These are phyloP conservation scores for Xylariaceae sp. DNA, from an alignment of 2,329 filamentous ascomycete species.

Conservation along the genomic window DNA sequence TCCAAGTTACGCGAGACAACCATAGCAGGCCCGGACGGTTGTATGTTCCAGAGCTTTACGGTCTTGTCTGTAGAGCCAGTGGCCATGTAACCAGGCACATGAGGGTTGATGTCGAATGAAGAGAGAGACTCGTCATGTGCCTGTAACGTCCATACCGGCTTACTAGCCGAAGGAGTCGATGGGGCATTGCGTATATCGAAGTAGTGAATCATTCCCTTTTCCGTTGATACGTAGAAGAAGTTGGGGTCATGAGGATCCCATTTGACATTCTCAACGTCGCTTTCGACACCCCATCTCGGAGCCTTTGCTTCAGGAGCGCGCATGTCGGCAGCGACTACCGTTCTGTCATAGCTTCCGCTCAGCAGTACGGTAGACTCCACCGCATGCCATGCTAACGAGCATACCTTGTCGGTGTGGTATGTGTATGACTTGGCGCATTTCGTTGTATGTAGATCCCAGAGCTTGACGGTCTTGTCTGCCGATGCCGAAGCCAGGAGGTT, in stretches of 20 bases:
- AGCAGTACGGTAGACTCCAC: conserved; percentile 81
- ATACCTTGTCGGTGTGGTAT: conserved; percentile 97
- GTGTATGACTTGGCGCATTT: conserved; percentile 93
- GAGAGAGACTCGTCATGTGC: conserved; percentile 91
- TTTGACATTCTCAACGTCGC: conserved; percentile 84
- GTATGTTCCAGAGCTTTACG: conserved; percentile 95
- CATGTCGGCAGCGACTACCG: conserved; percentile 93
- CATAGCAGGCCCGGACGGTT: conserved; percentile 74
- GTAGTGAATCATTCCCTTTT: conserved; percentile 86
- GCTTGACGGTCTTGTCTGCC: conserved; percentile 93
- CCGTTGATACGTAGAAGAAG: conserved; percentile 92
- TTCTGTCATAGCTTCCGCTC: conserved; percentile 92
- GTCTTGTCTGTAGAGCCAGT: conserved; percentile 92
- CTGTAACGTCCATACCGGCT: conserved; percentile 89
- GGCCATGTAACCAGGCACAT: conserved; percentile 86
- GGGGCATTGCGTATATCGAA: conserved; percentile 79
- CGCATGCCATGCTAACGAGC: conserved; percentile 89
- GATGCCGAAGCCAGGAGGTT: conserved; percentile 93
- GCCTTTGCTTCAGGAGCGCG: conserved; percentile 77
- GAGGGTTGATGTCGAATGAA: conserved; percentile 84
- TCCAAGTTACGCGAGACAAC: conserved; percentile 88
- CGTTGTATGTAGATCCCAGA: conserved; percentile 92
- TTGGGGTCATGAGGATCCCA: conserved; percentile 94
- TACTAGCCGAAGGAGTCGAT: conserved; percentile 65
- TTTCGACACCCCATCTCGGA: conserved; percentile 87